Percentiles rank a stretch among this genome's conserved stretches.
phyloP scores from a whole-genome alignment of 768 basidiomycete genomes.

The Naganishia friedmannii region DNA sequence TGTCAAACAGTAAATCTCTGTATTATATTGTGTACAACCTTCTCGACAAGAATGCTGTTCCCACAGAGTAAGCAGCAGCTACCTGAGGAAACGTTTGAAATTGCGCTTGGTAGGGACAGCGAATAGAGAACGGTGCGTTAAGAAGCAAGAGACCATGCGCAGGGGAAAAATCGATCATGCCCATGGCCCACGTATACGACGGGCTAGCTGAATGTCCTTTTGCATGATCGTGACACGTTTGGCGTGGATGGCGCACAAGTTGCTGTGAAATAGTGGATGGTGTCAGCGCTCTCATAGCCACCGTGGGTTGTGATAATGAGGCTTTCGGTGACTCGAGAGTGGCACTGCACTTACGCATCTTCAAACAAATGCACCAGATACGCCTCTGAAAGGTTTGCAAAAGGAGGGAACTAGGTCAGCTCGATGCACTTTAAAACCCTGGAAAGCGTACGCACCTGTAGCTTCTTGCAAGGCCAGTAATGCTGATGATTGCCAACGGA shows the following conservation, averaged over 20 bases:
- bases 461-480: conserved; percentile 93
- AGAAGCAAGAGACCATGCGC: background rate
- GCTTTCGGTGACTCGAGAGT: background rate
- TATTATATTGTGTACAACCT: conserved; percentile 2
- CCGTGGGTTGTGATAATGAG: no score
- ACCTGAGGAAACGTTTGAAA: background rate
- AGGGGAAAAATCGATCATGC: conserved; percentile 42
- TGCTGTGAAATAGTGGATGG: conserved; percentile 57
- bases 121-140: background rate
- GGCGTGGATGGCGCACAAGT: conserved; percentile 94
- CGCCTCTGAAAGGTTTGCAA: conserved; percentile 34
- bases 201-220: conserved; percentile 90
- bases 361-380: conserved; percentile 90
- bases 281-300: background rate
- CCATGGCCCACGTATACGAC: conserved; percentile 90
- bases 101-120: background rate
- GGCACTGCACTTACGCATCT: conserved; percentile 71
- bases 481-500: conserved; percentile 95
- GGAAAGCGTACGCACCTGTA: conserved; percentile 60
- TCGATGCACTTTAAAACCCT: background rate
- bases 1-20: background rate
- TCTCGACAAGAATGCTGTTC: background rate
- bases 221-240: conserved; percentile 99
- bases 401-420: background rate
- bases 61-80: background rate